phyloP scores from a whole-genome alignment of 805 yeast species.

The Yamadazyma endophytica region DNA sequence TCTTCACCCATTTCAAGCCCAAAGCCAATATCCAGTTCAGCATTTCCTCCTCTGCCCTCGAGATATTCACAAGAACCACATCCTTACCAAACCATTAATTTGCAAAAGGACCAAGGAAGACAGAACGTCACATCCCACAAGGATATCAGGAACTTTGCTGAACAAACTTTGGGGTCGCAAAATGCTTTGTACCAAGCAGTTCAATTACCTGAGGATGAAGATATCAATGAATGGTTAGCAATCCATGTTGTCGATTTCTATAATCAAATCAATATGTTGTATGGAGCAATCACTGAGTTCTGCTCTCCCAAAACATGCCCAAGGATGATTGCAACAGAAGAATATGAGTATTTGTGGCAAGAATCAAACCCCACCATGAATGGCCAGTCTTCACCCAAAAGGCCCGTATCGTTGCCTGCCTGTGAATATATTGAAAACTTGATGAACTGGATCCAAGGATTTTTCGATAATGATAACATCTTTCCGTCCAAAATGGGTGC shows the following conservation, averaged over 20 bases:
- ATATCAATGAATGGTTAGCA: slow-evolving; percentile 90
- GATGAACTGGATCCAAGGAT: slow-evolving; percentile 94
- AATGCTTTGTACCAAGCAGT: slow-evolving; percentile 90
- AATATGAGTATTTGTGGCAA: slow-evolving; percentile 96
- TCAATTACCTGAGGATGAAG: slow-evolving; percentile 89
- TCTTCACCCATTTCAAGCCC: slow-evolving; percentile 38
- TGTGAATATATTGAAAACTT: slow-evolving; percentile 92
- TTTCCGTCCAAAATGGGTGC: slow-evolving; percentile 90
- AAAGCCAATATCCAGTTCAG: slow-evolving; percentile 30
- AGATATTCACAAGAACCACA: slow-evolving; percentile 6
- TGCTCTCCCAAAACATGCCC: slow-evolving; percentile 96
- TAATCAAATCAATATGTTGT: slow-evolving; percentile 93
- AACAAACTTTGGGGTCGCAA: slow-evolving; percentile 91
- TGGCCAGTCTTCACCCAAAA: slow-evolving; percentile 34
- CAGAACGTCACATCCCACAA: slow-evolving; percentile 50
- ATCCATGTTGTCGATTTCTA: slow-evolving; percentile 97
- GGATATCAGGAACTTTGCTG: slow-evolving; percentile 85
- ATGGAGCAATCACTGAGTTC: slow-evolving; percentile 92
- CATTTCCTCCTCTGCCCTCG: slow-evolving; percentile 22
- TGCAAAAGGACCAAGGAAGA: slow-evolving; percentile 11
- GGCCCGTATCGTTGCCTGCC: slow-evolving; percentile 86
- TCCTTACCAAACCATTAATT: slow-evolving; percentile 30
- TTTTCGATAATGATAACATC: slow-evolving; percentile 82
- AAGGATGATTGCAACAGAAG: slow-evolving; percentile 95
- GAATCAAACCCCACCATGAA: slow-evolving; percentile 46